Conservation (phyloP, 2,329 filamentous ascomycete species). For the Gliomastix tumulicola region DNA sequence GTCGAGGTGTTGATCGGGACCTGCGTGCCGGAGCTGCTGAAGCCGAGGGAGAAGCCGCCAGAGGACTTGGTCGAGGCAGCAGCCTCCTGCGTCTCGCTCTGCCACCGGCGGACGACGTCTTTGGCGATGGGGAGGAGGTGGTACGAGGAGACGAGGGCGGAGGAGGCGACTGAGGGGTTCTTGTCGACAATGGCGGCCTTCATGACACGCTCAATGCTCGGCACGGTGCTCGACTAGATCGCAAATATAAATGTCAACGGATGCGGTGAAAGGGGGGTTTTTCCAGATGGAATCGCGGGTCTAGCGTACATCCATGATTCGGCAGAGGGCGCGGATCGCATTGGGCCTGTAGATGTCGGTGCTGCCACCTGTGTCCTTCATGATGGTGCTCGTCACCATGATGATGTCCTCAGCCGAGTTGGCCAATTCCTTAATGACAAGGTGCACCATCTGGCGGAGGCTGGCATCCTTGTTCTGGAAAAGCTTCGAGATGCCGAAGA, state of each 20-base stretch:
- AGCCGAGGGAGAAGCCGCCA: constrained; percentile 84
- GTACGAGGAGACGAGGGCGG: constrained; percentile 92
- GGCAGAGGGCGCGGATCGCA: constrained; percentile 89
- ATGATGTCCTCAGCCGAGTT: constrained; percentile 97
- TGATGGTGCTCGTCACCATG: constrained; percentile 99
- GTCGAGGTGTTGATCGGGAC: constrained; percentile 85
- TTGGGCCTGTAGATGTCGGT: constrained; percentile 95
- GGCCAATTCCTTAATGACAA: constrained; percentile 96
- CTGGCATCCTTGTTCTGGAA: constrained; percentile 98
- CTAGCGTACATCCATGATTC: constrained; percentile 93
- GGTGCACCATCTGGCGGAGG: constrained; percentile 96
- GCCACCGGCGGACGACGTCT: constrained; percentile 95
- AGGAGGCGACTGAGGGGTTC: constrained; percentile 93
- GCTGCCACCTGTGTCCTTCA: constrained; percentile 97
- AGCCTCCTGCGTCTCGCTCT: constrained; percentile 96
- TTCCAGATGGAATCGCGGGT: too few relatives aligned
- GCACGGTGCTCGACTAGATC: constrained; percentile 77
- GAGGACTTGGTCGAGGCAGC: constrained; percentile 85
- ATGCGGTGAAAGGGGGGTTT: not conserved
- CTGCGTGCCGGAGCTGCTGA: constrained; percentile 71
- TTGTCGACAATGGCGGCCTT: constrained; percentile 99
- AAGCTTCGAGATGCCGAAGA: constrained; percentile 98
- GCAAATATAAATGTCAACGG: constrained; percentile 14
- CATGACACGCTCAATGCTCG: constrained; percentile 96
- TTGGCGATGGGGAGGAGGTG: constrained; percentile 93